Base-by-base conservation (phyloP, 1,139 yeast species). In the Schizosaccharomyces versatilis region DNA sequence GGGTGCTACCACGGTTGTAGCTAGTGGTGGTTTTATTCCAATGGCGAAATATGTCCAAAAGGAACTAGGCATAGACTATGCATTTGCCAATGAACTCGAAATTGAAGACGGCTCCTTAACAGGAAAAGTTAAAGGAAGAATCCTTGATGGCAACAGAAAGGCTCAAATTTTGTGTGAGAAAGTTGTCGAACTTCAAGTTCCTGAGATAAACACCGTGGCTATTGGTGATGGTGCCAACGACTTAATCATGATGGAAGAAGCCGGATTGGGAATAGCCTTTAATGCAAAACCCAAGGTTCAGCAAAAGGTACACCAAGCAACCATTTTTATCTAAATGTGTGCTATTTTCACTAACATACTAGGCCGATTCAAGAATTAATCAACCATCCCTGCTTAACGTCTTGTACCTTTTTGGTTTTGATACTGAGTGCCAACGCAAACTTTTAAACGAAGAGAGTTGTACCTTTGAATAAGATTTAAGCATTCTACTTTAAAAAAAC, bases 221-320 rank as follows among this genome's bases (percentile, higher is more conserved):
- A 84, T 93, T 42, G 99, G 99, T 38, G 98, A 93, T 66, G 98
- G 98, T 39, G 95, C 97, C 36, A 93, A 93, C 63, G 99, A 93
- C 68, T 72, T 93, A 65, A 77, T 77, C 49, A 94, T 94, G 88
- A 90, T 93, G 97, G 76, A 73, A 2, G 78, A 70, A 17, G 96
- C 95, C 1, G 97, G 98, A 0, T 84, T 79, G 66, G 98, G 98
- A 17, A 74, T 93, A 57, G 98, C 98, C 0, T 93, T 95, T 93
- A 83, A 86, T 65, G 98, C 98, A 15, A 93, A 93, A 66, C 96
- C 97, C 39, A 78, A 74, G 59, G 98, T 93, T 3, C 96, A 85
- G 66, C 63, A 64, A 17, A 24, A 19, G 49, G 49, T 44, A 40
- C 7, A 14, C 19, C 38, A 6, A 19, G 19, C 14, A 24, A 24